A percentile compares a stretch with the other conserved stretches of the same genome.
Evolutionary conservation across 2,329 filamentous ascomycete species (phyloP).

Genomic region (Colletotrichum eremochloae): DNA sequence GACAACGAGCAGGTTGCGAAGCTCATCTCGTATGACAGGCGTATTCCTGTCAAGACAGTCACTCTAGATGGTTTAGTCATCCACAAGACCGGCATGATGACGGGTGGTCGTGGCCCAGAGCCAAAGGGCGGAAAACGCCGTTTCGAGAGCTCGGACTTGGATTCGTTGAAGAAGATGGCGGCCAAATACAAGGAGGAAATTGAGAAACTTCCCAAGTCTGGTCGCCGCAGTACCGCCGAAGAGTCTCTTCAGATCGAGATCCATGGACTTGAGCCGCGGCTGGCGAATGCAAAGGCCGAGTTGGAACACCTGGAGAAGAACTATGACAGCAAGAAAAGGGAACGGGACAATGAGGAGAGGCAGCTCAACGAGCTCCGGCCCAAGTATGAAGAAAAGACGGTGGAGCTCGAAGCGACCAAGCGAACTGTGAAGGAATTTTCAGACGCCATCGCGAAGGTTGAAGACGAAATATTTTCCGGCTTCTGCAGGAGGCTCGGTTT

Average conservation of each 20-base stretch:
- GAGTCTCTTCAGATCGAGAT: constrained; percentile 86
- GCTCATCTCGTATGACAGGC: constrained; percentile 86
- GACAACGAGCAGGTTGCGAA: constrained; percentile 90
- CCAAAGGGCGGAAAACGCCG: constrained; percentile 81
- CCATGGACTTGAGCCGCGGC: constrained; percentile 81
- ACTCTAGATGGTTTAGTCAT: constrained; percentile 96
- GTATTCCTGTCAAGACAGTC: constrained; percentile 92
- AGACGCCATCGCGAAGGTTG: constrained; percentile 79
- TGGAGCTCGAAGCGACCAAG: constrained; percentile 72
- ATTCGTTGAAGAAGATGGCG: constrained; percentile 82
- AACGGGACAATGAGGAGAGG: constrained; percentile 78
- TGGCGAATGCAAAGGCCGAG: constrained; percentile 80
- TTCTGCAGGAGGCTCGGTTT: constrained; percentile 94
- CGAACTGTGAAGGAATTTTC: constrained; percentile 66
- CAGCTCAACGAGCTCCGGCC: constrained; percentile 83
- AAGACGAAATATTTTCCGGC: constrained; percentile 86
- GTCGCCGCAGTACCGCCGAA: constrained; percentile 81
- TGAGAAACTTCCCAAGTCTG: constrained; percentile 81
- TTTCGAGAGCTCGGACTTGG: constrained; percentile 91
- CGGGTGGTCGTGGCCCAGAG: constrained; percentile 86
- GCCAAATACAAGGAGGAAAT: constrained; percentile 84
- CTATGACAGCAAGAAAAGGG: constrained; percentile 84
- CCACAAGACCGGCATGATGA: constrained; percentile 96
- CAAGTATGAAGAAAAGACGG: constrained; percentile 80
- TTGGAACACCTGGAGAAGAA: constrained; percentile 85